phyloP scores from a whole-genome alignment of 2,329 filamentous ascomycete genomes.

The Trichoderma sp. region DNA sequence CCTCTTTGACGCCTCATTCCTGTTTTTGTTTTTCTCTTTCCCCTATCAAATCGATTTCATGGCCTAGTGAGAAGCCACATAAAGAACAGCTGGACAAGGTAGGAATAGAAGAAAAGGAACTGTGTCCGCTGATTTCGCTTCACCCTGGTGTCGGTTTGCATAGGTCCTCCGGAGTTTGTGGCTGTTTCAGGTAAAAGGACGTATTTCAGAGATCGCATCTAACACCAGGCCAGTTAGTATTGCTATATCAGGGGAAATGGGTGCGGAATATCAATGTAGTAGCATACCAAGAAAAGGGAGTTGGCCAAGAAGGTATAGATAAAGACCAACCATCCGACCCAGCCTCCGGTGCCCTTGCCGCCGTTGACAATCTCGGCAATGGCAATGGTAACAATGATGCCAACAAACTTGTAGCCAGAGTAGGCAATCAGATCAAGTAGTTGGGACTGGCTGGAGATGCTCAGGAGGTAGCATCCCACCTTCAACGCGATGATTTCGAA shows the following conservation, averaged over 20 bases:
- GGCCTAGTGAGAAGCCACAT: slow-evolving; percentile 72
- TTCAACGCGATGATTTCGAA: slow-evolving; percentile 90
- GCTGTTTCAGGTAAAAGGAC: slow-evolving; percentile 85
- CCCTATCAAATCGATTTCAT: slow-evolving; percentile 25
- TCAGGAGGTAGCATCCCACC: slow-evolving; percentile 87
- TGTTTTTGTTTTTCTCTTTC: not conserved
- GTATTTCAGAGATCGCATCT: slow-evolving; percentile 94
- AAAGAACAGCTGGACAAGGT: slow-evolving; percentile 87
- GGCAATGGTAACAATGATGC: slow-evolving; percentile 84
- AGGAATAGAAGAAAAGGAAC: slow-evolving; percentile 92
- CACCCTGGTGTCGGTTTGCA: slow-evolving; percentile 71
- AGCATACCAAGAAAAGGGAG: slow-evolving; percentile 83
- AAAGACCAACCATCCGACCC: slow-evolving; percentile 86
- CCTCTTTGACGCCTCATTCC: not conserved
- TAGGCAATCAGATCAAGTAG: slow-evolving; percentile 93
- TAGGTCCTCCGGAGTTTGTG: slow-evolving; percentile 60
- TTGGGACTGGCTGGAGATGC: slow-evolving; percentile 91
- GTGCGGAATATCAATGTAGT: not conserved
- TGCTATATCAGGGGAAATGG: not conserved
- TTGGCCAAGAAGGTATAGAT: slow-evolving; percentile 91
- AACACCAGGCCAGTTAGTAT: slow-evolving; percentile 11
- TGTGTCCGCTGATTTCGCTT: slow-evolving; percentile 87
- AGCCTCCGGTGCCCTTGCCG: slow-evolving; percentile 79
- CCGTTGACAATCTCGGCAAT: slow-evolving; percentile 74
- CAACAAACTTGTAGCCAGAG: slow-evolving; percentile 97